Evolutionary conservation across 768 basidiomycete genomes (phyloP).

Genomic region (Serendipita indica): DNA sequence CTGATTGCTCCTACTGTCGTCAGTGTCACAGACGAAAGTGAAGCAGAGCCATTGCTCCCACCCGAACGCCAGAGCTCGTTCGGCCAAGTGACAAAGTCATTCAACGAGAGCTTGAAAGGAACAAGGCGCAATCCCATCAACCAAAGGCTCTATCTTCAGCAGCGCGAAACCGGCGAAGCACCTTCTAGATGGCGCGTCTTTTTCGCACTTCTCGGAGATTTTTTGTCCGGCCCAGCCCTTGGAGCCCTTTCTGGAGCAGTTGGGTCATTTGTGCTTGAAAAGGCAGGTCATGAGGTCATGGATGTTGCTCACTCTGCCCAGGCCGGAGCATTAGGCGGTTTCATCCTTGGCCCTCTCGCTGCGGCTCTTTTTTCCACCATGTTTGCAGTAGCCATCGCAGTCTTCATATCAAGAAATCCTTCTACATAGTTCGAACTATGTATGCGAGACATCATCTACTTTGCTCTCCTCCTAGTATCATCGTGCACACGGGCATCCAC

Average conservation of each 20-base stretch:
- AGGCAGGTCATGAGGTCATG: background rate
- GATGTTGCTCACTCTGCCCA: background rate
- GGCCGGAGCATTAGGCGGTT: background rate
- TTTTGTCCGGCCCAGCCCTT: background rate
- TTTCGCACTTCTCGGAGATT: background rate
- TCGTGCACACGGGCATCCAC: too few species aligned
- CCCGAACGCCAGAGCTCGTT: background rate
- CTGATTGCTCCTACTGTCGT: background rate
- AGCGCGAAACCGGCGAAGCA: background rate
- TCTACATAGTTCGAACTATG: too few species aligned
- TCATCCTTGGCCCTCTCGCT: background rate
- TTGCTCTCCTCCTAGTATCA: too few species aligned
- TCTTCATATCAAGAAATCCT: too few species aligned
- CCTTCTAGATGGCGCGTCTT: background rate
- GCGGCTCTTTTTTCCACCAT: too few species aligned
- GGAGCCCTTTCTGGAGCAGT: background rate
- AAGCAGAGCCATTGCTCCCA: background rate
- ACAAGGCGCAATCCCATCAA: background rate
- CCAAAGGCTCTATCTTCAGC: background rate
- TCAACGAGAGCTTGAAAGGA: background rate
- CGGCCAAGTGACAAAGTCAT: too few species aligned
- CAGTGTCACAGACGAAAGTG: background rate
- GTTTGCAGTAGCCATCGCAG: too few species aligned
- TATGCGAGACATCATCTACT: too few species aligned
- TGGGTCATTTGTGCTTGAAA: background rate